These are phyloP conservation scores for Phytophthora parvispora DNA, from an alignment of 352 stramenopile species.

Conservation along the genomic window DNA sequence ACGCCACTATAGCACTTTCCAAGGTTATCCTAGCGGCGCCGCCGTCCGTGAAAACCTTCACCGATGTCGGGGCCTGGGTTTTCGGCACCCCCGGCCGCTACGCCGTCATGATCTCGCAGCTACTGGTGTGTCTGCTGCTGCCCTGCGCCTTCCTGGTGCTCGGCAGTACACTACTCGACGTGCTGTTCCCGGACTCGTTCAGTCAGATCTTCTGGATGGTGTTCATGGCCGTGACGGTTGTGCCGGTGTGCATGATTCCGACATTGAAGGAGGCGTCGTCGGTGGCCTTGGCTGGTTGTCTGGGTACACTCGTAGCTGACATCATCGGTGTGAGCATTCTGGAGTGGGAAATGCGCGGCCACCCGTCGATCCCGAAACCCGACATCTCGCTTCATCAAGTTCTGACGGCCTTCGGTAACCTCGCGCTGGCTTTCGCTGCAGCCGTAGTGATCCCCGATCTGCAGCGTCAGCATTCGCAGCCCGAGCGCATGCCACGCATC, in stretches of 20 bases:
- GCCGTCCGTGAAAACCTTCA: conserved; percentile 50
- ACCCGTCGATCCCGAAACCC: conserved; percentile 35
- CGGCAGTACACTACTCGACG: conserved; percentile 53
- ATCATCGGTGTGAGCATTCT: conserved; percentile 41
- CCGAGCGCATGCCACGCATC: conserved; percentile 54
- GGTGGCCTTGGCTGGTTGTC: conserved; percentile 34
- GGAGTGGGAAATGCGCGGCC: conserved; percentile 43
- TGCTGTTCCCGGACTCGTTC: conserved; percentile 62
- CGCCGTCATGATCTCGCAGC: conserved; percentile 50
- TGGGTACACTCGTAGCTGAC: conserved; percentile 41
- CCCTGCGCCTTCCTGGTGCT: conserved; percentile 65
- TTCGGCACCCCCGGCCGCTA: conserved; percentile 53
- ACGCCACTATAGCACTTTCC: conserved; percentile 54
- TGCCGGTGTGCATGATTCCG: conserved; percentile 44
- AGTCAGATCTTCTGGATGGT: conserved; percentile 49
- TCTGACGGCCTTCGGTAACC: conserved; percentile 38
- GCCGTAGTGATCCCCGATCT: conserved; percentile 44
- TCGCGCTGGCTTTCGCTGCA: conserved; percentile 38
- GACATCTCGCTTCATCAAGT: conserved; percentile 42
- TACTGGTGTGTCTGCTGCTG: conserved; percentile 57
- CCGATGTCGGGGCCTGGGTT: conserved; percentile 54
- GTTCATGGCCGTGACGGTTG: conserved; percentile 47
- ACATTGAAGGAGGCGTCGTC: conserved; percentile 39
- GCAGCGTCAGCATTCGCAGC: conserved; percentile 56
- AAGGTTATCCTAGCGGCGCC: conserved; percentile 53